These are phyloP conservation scores for Chionographis japonica DNA, from an alignment of 106 monocot species.

Conservation along the genomic window DNA sequence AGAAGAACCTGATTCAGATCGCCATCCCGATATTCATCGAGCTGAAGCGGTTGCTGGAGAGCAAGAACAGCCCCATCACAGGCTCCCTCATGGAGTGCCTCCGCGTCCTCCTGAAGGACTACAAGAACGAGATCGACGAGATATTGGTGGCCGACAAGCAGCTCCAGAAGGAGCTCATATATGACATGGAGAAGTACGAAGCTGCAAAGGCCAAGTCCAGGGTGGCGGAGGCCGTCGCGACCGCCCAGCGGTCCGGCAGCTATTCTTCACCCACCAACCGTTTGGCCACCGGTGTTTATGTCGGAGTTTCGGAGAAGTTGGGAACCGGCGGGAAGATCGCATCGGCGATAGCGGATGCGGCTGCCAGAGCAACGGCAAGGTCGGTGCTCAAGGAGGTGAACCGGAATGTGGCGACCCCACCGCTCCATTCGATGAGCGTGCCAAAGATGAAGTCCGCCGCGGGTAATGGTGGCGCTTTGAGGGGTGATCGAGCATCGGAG, in stretches of 20 bases:
- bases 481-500: not conserved
- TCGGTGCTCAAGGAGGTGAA: conserved; percentile 66
- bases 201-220: conserved; percentile 41
- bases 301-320: conserved; percentile 32
- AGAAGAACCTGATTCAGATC: conserved; percentile 86
- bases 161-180: conserved; percentile 88
- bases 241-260: conserved; percentile 10
- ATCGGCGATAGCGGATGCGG: conserved; percentile 45
- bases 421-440: conserved; percentile 50
- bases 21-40: conserved; percentile 95
- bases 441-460: conserved; percentile 42
- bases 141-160: conserved; percentile 91
- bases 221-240: conserved; percentile 26
- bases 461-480: not conserved
- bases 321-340: conserved; percentile 30
- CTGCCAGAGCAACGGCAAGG: conserved; percentile 37
- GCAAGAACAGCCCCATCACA: conserved; percentile 83
- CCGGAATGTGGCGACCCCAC: conserved; percentile 29
- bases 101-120: conserved; percentile 73
- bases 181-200: conserved; percentile 89
- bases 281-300: not conserved
- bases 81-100: conserved; percentile 93
- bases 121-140: conserved; percentile 91
- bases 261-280: conserved; percentile 13
- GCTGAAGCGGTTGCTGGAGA: conserved; percentile 78